Evolutionary conservation across 2,329 filamentous ascomycete species (phyloP), one percentile per base, ranked within the genome.

Genomic region (Aspergillus candidus): DNA sequence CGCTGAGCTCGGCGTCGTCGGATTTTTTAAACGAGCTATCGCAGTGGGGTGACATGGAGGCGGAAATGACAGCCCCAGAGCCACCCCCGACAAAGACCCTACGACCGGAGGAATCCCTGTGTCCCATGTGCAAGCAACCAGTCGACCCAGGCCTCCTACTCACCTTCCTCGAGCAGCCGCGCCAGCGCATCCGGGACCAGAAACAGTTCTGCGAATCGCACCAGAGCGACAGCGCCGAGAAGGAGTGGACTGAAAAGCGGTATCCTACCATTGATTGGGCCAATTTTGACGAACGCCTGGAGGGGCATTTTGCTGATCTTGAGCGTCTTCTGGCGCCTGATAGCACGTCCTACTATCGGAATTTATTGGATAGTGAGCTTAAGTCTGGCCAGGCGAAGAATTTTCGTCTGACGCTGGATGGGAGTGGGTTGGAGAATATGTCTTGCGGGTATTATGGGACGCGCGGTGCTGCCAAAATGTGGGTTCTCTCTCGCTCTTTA

Each of bases 401-500:
- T 18, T 69, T 86, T 44, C 70, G 79, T 40, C 76, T 79, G 47
- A 80, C 74, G 27, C 57, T 69, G 14, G 63, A 60, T 45, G 65
- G 55, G n/a, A 63, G 60, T 43, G 61, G 59, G 4, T 69, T 79
- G 22, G 72, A 76, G 38, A 75, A 72, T 43, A 72, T 84, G 27
- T 82, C 78, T 3, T 85, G 86, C 8, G 89, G 89, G 0, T 95
- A 94, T 66, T 95, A 94, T 65, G 89, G 89, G 2, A 77, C 83
- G 3, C 78, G 82, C 14, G 89, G 89, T 1, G 74, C 85, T 40
- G 78, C 79, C 38, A 68, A 77, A 40, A 87, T 95, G 76, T 85
- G 80, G 35, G 82, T 43, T 14, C 22, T 36, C 35, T 34, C 22
- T 42, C 43, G 39, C 13, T 27, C 48, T 43, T 14, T 40, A 35